Evolutionary conservation across 108 stramenopile genomes (phyloP).

Genomic region (Nitzschia putrida): DNA sequence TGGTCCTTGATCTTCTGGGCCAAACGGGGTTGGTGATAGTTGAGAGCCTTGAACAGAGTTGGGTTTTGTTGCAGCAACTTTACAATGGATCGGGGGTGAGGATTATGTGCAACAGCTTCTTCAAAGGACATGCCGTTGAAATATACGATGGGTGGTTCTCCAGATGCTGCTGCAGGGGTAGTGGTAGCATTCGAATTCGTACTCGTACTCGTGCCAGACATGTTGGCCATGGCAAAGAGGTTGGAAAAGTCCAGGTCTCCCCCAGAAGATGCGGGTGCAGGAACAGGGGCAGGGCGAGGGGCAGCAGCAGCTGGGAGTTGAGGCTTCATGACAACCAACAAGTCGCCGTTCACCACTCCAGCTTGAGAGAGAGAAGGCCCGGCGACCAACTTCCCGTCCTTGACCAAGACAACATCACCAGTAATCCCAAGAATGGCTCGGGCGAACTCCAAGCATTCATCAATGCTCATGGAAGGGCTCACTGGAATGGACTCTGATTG

Average conservation of each 20-base stretch:
- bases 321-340: slow-evolving; percentile 43
- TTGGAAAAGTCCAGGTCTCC: slow-evolving; percentile 74
- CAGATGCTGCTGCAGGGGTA: not conserved
- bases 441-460: slow-evolving; percentile 54
- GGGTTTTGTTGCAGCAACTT: slow-evolving; percentile 55
- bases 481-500: slow-evolving; percentile 47
- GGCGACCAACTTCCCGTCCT: slow-evolving; percentile 39
- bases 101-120: slow-evolving; percentile 73
- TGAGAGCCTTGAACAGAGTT: slow-evolving; percentile 81
- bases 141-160: slow-evolving; percentile 47
- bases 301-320: slow-evolving; percentile 3
- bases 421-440: slow-evolving; percentile 59
- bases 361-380: slow-evolving; percentile 30
- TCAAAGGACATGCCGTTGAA: slow-evolving; percentile 82
- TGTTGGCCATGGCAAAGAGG: slow-evolving; percentile 41
- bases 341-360: slow-evolving; percentile 58
- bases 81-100: slow-evolving; percentile 73
- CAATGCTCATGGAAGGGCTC: slow-evolving; percentile 37
- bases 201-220: slow-evolving; percentile 11
- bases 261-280: slow-evolving; percentile 34
- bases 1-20: slow-evolving; percentile 46
- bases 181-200: slow-evolving; percentile 12
- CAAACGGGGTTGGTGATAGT: slow-evolving; percentile 68
- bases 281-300: slow-evolving; percentile 6
- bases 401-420: slow-evolving; percentile 33